These are phyloP conservation scores for Rhododendron vialii DNA, from an alignment of 148 eudicot genomes.

Conservation along the genomic window DNA sequence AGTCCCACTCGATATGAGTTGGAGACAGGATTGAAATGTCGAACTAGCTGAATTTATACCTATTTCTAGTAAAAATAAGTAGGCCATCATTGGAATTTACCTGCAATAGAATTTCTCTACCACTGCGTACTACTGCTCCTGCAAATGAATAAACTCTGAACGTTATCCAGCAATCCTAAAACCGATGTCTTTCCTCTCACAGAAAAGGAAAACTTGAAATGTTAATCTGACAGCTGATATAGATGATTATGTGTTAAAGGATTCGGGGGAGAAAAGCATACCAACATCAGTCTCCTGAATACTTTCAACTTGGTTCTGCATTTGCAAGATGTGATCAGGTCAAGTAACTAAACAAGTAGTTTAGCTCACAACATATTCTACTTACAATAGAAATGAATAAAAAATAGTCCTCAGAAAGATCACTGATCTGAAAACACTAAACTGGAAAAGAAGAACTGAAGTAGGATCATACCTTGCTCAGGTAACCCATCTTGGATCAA, in stretches of 20 bases:
- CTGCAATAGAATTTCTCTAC: conserved; percentile 83
- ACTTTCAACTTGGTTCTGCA: conserved; percentile 40
- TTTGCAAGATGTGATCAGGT: conserved; percentile 10
- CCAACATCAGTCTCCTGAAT: conserved; percentile 47
- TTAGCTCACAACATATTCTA: not conserved
- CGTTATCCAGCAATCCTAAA: conserved; percentile 7
- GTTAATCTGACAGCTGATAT: not conserved
- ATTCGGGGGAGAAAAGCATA: conserved; percentile 15
- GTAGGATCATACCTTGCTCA: conserved; percentile 22
- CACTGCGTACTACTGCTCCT: conserved; percentile 55
- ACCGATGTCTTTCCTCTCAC: not conserved
- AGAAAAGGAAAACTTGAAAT: not conserved
- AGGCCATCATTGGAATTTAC: conserved; percentile 25
- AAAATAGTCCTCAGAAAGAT: not conserved
- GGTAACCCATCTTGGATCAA: conserved; percentile 29
- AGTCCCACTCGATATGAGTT: not conserved
- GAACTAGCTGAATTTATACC: not conserved
- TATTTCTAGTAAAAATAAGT: conserved; percentile 1
- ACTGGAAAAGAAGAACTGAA: not conserved
- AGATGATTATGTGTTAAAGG: not conserved
- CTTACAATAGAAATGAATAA: not conserved
- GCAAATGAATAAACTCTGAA: conserved; percentile 21
- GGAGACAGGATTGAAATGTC: not conserved
- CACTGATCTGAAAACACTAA: not conserved
- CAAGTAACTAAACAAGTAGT: conserved; percentile 10